Base-by-base conservation (phyloP, 257 asterid genomes). In the Nicotiana sylvestris region DNA sequence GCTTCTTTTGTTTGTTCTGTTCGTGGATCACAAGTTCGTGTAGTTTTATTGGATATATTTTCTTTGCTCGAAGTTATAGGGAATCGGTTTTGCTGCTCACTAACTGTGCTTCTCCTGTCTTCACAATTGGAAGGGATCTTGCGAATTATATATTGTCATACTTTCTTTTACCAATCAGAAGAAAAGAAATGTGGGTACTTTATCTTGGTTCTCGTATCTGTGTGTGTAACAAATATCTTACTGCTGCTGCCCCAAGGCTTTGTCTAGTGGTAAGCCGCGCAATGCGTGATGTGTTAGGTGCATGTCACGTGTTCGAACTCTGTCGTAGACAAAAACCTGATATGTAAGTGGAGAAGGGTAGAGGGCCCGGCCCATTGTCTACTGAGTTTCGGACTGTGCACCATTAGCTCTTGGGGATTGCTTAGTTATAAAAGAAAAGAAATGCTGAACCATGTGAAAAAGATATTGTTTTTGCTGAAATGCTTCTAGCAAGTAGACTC, bases 11-110 rank as follows among this genome's bases (percentile, higher is more conserved):
- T 43, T 70, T 70, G 78, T 70, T 70, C 32, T 4, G 3, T 43
- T 70, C 78, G 25, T 70, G 78, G 78, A 70, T 70, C 58, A 70
- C 58, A 11, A 70, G 58, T 70, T 39, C 8, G 1, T 70, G 78
- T 39, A 70, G 33, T 21, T 69, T 37, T 70, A 33, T 70, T 70
- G 35, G 58, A 43, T 70, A 43, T 43, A 39, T 56, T 70, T 70
- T 43, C 78, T 43, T 70, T 32, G 15, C 58, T 70, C 21, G 58
- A 21, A 39, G n/a, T n/a, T 70, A 39, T 39, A 11, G 58, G 78
- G 58, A 11, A 69, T 39, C 25, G 11, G 58, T 70, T 27, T 70
- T 70, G 58, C 35, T 70, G 35, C 11, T 11, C 78, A 29, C 12
- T 43, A 70, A 70, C 21, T 15, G n/a, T 39, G 56, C 25, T 9